Evolutionary conservation across 1,284 basidiomycete genomes (phyloP), one percentile per base, ranked within the genome.

Genomic region (Spongiforma sp.): DNA sequence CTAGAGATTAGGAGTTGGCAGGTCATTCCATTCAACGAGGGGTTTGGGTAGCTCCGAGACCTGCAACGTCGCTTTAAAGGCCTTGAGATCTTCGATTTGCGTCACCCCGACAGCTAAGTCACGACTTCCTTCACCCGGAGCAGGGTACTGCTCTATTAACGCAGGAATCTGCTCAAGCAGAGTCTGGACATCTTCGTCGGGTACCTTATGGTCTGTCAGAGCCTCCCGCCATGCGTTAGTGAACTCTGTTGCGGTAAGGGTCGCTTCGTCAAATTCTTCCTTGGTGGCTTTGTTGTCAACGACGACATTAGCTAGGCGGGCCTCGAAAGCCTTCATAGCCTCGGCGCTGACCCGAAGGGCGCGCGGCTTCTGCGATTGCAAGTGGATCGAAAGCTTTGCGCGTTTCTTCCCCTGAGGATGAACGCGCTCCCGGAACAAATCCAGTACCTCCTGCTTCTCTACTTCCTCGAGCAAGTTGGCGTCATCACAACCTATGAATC

Each of bases 341-440:
- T 83, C 82, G 7, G 80, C 71, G 73, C 90, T 93, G 74, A 96
- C 87, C 67, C 86, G 88, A 68, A 82, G 82, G 7, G 83, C 77
- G 11, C 78, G 82, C 6, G 85, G 81, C 72, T 87, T 90, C 71
- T 89, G 88, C 7, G 94, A 94, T 57, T 82, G 80, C 75, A 94
- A 80, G 71, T 98, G 95, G 21, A 95, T 80, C 0, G 95, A 94
- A 33, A 97, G 78, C 77, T 97, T 97, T 41, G 89, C 82, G 50
- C 94, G 87, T 4, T 81, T 83, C 34, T 82, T 68, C 0, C 93
- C 93, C 1, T 84, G 85, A 2, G 91, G 91, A 75, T 95, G 89
- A 54, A 95, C 86, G 62, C 85, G 84, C 30, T 82, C 80, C 65
- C 86, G 81, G 84, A 95, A 96, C 59, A 98, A 79, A 9, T 84